Conservation (phyloP, 345 rosid species). For the Erucastrum elatum region DNA sequence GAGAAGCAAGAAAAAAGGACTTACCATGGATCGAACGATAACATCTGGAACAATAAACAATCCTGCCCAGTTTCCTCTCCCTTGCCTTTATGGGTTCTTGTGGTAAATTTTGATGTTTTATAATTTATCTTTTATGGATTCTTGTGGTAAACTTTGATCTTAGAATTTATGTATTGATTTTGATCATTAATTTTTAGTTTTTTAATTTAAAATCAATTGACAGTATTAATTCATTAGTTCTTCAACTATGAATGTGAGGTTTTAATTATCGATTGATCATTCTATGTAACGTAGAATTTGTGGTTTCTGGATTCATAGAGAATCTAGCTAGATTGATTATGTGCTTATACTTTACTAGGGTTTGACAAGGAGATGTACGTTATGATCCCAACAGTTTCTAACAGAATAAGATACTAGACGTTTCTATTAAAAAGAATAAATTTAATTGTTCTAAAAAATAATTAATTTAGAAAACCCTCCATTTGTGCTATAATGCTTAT, state of each 20-base stretch:
- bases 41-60: too few relatives aligned
- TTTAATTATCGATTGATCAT: neutral
- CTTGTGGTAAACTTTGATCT: too few relatives aligned
- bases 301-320: neutral
- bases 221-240: neutral
- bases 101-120: too few relatives aligned
- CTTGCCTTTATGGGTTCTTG: too few relatives aligned
- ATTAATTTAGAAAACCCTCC: conserved; percentile 29
- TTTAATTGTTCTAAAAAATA: neutral
- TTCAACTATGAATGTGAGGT: neutral
- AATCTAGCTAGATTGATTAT: neutral
- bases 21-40: too few relatives aligned
- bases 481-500: conserved; percentile 3
- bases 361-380: neutral
- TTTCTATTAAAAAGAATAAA: neutral
- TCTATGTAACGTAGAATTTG: neutral
- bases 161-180: too few relatives aligned
- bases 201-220: too few relatives aligned
- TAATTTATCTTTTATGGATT: too few relatives aligned
- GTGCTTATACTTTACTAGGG: neutral
- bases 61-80: too few relatives aligned
- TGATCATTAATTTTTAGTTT: too few relatives aligned
- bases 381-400: neutral
- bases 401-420: neutral
- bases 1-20: neutral